Evolutionary conservation across 768 basidiomycete genomes (phyloP).

Genomic region (Pisolithus marmoratus): DNA sequence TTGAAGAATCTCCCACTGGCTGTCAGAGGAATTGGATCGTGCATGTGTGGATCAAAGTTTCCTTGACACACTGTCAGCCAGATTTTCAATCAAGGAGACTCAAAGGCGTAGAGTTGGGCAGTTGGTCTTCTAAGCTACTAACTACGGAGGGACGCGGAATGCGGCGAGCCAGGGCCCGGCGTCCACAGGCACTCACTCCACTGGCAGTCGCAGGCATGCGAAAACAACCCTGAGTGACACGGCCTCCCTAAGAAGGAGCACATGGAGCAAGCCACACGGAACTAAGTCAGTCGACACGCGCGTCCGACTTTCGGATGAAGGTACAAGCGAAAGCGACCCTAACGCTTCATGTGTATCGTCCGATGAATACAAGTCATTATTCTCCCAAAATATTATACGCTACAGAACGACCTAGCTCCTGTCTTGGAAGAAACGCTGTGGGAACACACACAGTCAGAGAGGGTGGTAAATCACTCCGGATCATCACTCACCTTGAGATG

Average conservation of each 20-base stretch:
- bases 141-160: too few relatives aligned
- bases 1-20: background rate
- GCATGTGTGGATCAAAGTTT: background rate
- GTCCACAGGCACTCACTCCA: too few relatives aligned
- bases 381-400: background rate
- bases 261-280: background rate
- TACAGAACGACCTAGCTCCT: slow-evolving; percentile 41
- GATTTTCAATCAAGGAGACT: too few relatives aligned
- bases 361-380: background rate
- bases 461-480: background rate
- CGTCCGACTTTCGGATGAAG: background rate
- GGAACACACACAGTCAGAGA: slow-evolving; percentile 2
- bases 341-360: background rate
- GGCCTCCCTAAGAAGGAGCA: too few relatives aligned
- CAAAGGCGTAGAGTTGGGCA: too few relatives aligned
- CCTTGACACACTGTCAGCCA: too few relatives aligned
- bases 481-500: slow-evolving; percentile 70
- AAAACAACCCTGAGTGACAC: too few relatives aligned
- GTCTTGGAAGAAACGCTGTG: slow-evolving; percentile 81
- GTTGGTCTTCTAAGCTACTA: too few relatives aligned
- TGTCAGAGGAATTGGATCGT: background rate
- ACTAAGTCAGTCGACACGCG: background rate
- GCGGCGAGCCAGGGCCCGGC: too few relatives aligned
- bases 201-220: too few relatives aligned
- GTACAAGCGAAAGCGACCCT: background rate